Conservation (phyloP, 139 green algal species). For the Chlamydomonas schloesseri region DNA sequence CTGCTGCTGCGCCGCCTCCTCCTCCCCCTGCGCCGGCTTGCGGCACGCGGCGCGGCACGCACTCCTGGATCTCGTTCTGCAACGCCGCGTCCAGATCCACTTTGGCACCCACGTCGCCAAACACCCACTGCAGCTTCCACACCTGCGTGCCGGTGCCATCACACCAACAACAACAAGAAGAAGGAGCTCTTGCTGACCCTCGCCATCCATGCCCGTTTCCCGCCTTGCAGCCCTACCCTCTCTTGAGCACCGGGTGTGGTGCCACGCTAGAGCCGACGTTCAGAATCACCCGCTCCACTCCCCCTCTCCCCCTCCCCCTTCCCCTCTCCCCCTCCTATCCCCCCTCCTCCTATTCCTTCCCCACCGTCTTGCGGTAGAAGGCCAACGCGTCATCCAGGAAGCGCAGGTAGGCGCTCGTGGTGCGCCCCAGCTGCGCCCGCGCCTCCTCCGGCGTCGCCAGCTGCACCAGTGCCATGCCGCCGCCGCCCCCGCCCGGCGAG, state of each 20-base stretch:
- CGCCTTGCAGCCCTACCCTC: no score
- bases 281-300: no score
- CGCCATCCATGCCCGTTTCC: no score
- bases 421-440: neutral
- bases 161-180: no score
- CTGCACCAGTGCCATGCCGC: neutral
- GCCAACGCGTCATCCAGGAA: slow-evolving; percentile 74
- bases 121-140: slow-evolving; percentile 69
- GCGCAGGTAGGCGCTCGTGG: slow-evolving; percentile 57
- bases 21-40: no score
- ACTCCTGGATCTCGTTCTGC: slow-evolving; percentile 49
- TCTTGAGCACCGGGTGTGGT: no score
- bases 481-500: neutral
- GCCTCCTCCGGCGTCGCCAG: slow-evolving; percentile 46
- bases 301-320: no score
- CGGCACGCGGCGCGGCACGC: slow-evolving; percentile 5
- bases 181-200: no score
- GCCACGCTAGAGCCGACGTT: no score
- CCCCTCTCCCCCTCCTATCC: no score
- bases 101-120: slow-evolving; percentile 42
- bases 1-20: neutral
- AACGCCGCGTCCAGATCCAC: slow-evolving; percentile 48
- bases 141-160: slow-evolving; percentile 10
- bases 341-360: no score
- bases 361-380: slow-evolving; percentile 76